phyloP scores from a whole-genome alignment of 2,329 filamentous ascomycete species.

The Aspergillus japonicus region DNA sequence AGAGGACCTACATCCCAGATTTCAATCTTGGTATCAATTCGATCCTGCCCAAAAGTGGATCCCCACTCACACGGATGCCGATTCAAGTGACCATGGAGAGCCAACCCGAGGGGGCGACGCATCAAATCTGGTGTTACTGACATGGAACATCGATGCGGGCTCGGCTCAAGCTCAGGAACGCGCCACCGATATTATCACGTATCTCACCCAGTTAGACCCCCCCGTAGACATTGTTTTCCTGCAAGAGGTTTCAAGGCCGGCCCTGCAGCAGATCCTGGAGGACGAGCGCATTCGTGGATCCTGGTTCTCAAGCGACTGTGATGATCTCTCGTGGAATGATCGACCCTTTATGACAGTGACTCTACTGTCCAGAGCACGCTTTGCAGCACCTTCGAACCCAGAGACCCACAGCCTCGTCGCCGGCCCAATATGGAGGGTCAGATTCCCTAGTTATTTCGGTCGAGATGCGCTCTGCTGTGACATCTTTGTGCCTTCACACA shows the following conservation, averaged over 20 bases:
- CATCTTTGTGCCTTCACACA: neutral
- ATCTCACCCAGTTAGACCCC: conserved; percentile 1
- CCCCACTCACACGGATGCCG: too few species aligned
- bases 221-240: conserved; percentile 14
- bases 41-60: too few species aligned
- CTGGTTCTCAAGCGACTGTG: conserved; percentile 8
- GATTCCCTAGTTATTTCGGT: conserved; percentile 1
- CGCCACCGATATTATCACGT: conserved; percentile 11
- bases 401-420: neutral
- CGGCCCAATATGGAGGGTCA: conserved; percentile 4
- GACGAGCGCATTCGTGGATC: conserved; percentile 8
- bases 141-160: conserved; percentile 18
- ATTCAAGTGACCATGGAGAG: too few species aligned
- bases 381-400: too few species aligned
- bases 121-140: conserved; percentile 8
- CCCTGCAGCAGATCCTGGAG: conserved; percentile 10
- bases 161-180: conserved; percentile 6
- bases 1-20: too few species aligned
- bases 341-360: too few species aligned
- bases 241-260: conserved; percentile 15
- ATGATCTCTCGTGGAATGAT: too few species aligned
- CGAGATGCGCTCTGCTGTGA: conserved; percentile 6
- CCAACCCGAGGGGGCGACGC: too few species aligned
- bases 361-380: too few species aligned
- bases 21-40: too few species aligned